These are phyloP conservation scores for Mortierella sp. DNA, from an alignment of 371 early-diverging fungal species.

Conservation along the genomic window DNA sequence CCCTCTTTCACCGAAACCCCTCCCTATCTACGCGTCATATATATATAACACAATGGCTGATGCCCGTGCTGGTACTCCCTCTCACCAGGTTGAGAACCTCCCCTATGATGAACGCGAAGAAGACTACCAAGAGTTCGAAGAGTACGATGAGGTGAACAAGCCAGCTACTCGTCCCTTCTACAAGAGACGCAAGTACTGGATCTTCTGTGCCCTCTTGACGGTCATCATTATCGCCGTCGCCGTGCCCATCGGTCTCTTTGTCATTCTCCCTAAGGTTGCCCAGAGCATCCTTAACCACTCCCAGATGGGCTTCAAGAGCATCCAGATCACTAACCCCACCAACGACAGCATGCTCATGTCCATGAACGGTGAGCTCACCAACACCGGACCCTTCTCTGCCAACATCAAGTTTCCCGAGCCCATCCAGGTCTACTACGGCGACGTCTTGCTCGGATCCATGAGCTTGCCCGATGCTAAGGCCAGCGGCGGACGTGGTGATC, in stretches of 20 bases:
- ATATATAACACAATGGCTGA: constrained; percentile 15
- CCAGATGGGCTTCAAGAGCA: constrained; percentile 61
- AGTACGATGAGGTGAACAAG: constrained; percentile 55
- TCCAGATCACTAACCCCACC: constrained; percentile 67
- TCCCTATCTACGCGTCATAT: background rate
- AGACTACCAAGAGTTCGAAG: constrained; percentile 57
- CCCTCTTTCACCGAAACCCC: background rate
- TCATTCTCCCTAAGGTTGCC: constrained; percentile 72
- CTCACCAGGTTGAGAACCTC: constrained; percentile 48
- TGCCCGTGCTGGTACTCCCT: constrained; percentile 32
- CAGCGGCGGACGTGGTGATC: constrained; percentile 63
- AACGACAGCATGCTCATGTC: constrained; percentile 62
- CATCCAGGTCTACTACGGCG: constrained; percentile 62
- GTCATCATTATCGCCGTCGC: constrained; percentile 66
- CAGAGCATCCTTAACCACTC: constrained; percentile 67
- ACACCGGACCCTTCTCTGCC: constrained; percentile 72
- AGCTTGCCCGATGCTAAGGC: constrained; percentile 63
- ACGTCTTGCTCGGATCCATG: constrained; percentile 65
- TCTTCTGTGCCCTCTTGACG: constrained; percentile 67
- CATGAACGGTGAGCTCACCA: constrained; percentile 62
- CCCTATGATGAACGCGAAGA: constrained; percentile 56
- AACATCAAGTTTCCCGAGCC: constrained; percentile 63
- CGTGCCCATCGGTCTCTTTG: constrained; percentile 64
- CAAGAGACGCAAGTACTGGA: constrained; percentile 72
- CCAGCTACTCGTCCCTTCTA: constrained; percentile 57